Evolutionary conservation across 2,329 filamentous ascomycete species (phyloP).

Genomic region (Cadophora malorum): DNA sequence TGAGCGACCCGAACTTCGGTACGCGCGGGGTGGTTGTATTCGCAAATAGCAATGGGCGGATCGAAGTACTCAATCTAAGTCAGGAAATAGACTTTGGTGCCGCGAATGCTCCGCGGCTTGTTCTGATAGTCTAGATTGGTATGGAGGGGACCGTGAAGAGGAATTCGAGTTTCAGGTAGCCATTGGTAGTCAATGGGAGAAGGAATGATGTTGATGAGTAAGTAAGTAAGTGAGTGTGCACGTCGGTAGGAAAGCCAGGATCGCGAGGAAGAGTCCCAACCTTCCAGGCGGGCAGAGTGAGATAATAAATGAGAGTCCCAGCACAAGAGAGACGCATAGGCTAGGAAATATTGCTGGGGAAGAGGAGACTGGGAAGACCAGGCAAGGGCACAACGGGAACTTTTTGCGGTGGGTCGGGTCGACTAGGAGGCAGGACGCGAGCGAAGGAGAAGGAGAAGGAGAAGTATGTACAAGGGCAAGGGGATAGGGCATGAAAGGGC

Average conservation of each 20-base stretch:
- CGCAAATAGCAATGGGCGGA: background rate
- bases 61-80: background rate
- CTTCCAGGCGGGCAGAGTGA: slow-evolving; percentile 21
- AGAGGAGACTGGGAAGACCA: slow-evolving; percentile 25
- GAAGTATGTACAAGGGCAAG: background rate
- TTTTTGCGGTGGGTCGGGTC: slow-evolving; percentile 2
- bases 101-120: slow-evolving; percentile 11
- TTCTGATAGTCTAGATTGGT: slow-evolving; percentile 30
- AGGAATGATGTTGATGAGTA: slow-evolving; percentile 12
- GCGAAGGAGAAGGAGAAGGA: background rate
- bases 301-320: slow-evolving; percentile 34
- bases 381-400: slow-evolving; percentile 23
- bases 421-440: background rate
- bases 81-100: slow-evolving; percentile 3
- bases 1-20: background rate
- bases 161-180: slow-evolving; percentile 31
- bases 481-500: background rate
- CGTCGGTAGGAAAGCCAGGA: background rate
- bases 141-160: slow-evolving; percentile 29
- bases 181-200: slow-evolving; percentile 28
- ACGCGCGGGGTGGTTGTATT: background rate
- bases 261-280: slow-evolving; percentile 20
- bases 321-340: slow-evolving; percentile 30
- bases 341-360: slow-evolving; percentile 31
- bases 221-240: slow-evolving; percentile 8